Evolutionary conservation across 352 stramenopile genomes (phyloP), one percentile per base, ranked within the genome.

Genomic region (Phytophthora macrochlamydospora): DNA sequence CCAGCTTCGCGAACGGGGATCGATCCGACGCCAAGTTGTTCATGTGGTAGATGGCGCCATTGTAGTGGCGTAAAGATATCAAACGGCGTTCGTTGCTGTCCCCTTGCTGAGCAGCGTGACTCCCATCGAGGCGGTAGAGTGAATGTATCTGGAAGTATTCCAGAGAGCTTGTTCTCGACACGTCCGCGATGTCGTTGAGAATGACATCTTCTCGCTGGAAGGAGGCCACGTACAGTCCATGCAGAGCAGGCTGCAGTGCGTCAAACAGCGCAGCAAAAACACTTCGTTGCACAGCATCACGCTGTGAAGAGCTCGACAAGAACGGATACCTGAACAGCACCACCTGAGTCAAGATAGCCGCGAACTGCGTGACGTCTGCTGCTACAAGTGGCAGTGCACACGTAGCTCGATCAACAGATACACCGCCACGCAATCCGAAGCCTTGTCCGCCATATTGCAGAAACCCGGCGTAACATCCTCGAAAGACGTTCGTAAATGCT

Each of bases 181-280:
- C 37, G 42, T 73, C 51, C 7, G 74, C 64, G 24, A 81, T 43
- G 24, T 74, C 59, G 4, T 69, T 51, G 38, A 92, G 31, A 11
- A 83, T 69, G 2, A 56, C 38, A 45, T 91, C 84, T 58, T 92
- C 81, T 7, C 40, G 37, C 7, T 73, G 67, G 53, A 92, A 91
- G 2, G 80, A 73, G 3, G 70, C 65, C 8, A 80, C 75, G 31
- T 87, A 85, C 51, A 91, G 56, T 0, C 67, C 72, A 42, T 92
- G 84, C 9, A 92, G 62, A 37, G 71, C 81, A 44, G 78, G 81
- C 55, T 92, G 81, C 4, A 92, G 70, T 14, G 78, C 73, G 28
- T 87, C 81, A 60, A 92, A 91, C 18, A 90, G 78, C 7, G 78
- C 76, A n/a, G 75, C 71, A 1, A 91, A 46, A 6, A 89, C 78